A percentile compares a stretch with the other conserved stretches of the same genome.
phyloP scores from a whole-genome alignment of 768 basidiomycete species.

The Sporobolomyces roseus region DNA sequence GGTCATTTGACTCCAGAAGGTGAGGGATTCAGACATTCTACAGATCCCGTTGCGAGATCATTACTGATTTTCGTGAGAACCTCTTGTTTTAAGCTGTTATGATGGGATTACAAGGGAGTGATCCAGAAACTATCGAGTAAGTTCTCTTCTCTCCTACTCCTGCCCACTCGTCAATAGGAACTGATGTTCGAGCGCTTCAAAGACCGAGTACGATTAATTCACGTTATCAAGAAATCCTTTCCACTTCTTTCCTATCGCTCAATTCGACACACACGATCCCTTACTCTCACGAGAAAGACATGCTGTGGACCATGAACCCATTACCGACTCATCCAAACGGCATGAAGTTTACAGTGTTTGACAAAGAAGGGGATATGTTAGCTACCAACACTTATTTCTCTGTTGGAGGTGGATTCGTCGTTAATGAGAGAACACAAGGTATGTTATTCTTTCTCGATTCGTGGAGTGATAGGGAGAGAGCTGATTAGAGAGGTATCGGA shows the following conservation, averaged over 20 bases:
- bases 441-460: slow-evolving; percentile 25
- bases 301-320: slow-evolving; percentile 84
- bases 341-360: slow-evolving; percentile 85
- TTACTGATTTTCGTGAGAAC: slow-evolving; percentile 32
- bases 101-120: slow-evolving; percentile 49
- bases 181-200: background rate
- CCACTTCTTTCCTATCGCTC: slow-evolving; percentile 64
- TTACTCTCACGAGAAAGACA: slow-evolving; percentile 84
- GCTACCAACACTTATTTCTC: slow-evolving; percentile 86
- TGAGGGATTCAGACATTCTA: too few relatives aligned
- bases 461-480: too few relatives aligned
- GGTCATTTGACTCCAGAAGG: too few relatives aligned
- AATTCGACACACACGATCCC: slow-evolving; percentile 70
- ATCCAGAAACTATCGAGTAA: slow-evolving; percentile 89
- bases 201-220: slow-evolving; percentile 24
- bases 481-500: too few relatives aligned
- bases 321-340: slow-evolving; percentile 75
- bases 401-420: slow-evolving; percentile 90
- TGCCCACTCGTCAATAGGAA: background rate
- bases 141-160: slow-evolving; percentile 53
- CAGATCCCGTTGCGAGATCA: too few relatives aligned
- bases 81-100: slow-evolving; percentile 48
- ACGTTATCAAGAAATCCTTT: slow-evolving; percentile 55
- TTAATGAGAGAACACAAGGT: slow-evolving; percentile 91
- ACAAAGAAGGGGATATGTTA: slow-evolving; percentile 71